Conservation (phyloP, 139 green algal species). For the Coccomyxa sp. region DNA sequence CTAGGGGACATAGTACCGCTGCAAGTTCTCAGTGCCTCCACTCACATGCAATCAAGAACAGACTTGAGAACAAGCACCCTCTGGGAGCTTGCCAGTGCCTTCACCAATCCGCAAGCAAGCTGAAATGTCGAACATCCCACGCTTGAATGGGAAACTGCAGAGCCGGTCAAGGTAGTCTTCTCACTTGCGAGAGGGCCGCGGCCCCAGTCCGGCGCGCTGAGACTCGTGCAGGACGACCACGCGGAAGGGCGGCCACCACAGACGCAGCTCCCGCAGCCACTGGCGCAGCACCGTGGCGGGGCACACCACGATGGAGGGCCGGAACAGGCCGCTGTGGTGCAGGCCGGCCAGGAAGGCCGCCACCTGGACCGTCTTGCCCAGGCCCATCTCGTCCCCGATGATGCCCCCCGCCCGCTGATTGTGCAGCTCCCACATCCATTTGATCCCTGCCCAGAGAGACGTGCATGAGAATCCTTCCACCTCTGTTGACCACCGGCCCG, state of each 20-base stretch:
- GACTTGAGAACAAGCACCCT: no score
- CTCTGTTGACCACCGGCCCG: no score
- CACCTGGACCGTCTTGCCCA: constrained; percentile 87
- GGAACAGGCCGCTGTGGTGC: constrained; percentile 65
- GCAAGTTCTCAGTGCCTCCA: no score
- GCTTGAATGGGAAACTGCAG: no score
- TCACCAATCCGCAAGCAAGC: not conserved
- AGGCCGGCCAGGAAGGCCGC: constrained; percentile 81
- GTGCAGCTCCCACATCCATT: constrained; percentile 99
- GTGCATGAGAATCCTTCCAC: no score
- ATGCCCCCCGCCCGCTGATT: constrained; percentile 88
- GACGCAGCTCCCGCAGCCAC: constrained; percentile 88
- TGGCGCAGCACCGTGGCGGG: constrained; percentile 93
- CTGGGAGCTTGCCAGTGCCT: no score
- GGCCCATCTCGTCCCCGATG: constrained; percentile 89
- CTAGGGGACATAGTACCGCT: no score
- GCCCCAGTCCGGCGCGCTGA: constrained; percentile 8
- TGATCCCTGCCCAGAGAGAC: constrained; percentile 59
- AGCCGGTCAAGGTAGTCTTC: not conserved
- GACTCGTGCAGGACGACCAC: constrained; percentile 87
- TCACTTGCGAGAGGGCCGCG: constrained; percentile 2
- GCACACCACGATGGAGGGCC: constrained; percentile 79
- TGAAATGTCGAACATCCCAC: no score
- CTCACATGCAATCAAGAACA: no score
- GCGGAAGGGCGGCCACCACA: constrained; percentile 65